A percentile compares a stretch with the other conserved stretches of the same genome.
Conservation (phyloP, 441 rosid genomes). For the Populus hybrid region DNA sequence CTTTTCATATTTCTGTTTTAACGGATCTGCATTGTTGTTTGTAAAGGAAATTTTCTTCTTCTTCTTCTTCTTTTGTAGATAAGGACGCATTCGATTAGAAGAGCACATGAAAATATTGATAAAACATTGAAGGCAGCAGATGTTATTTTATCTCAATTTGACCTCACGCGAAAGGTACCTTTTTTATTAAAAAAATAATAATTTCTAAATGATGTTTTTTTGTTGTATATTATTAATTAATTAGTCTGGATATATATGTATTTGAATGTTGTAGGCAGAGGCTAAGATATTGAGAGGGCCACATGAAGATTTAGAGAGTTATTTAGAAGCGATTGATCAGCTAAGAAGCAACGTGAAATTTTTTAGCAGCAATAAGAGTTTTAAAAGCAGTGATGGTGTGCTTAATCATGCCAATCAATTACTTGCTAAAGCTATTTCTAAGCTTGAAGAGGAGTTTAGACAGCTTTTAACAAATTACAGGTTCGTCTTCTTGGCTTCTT, state of each 20-base stretch:
- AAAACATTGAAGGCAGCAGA: conserved; percentile 75
- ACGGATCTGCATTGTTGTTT: background rate
- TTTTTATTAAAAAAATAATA: background rate
- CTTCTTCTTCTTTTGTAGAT: conserved; percentile 34
- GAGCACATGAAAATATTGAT: conserved; percentile 89
- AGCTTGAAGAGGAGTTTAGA: too few species aligned
- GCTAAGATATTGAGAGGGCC: conserved; percentile 96
- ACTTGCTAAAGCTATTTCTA: conserved; percentile 20
- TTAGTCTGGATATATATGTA: background rate
- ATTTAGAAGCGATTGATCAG: conserved; percentile 88
- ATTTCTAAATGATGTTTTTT: too few species aligned
- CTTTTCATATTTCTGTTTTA: background rate
- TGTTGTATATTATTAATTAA: background rate
- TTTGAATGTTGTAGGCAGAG: conserved; percentile 60
- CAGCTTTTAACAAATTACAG: conserved; percentile 50
- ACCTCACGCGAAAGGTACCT: conserved; percentile 70
- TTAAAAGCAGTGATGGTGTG: conserved; percentile 60
- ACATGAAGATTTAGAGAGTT: conserved; percentile 89
- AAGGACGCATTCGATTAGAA: conserved; percentile 84
- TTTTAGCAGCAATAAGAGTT: conserved; percentile 55
- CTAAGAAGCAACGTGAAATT: conserved; percentile 59
- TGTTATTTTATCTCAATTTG: conserved; percentile 70
- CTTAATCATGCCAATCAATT: conserved; percentile 64
- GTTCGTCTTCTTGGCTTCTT: conserved; percentile 28
- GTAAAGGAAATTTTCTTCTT: background rate